Percentiles rank a stretch among this genome's conserved stretches.
phyloP scores from a whole-genome alignment of 768 basidiomycete genomes.

The Leccinellum rugosiceps region DNA sequence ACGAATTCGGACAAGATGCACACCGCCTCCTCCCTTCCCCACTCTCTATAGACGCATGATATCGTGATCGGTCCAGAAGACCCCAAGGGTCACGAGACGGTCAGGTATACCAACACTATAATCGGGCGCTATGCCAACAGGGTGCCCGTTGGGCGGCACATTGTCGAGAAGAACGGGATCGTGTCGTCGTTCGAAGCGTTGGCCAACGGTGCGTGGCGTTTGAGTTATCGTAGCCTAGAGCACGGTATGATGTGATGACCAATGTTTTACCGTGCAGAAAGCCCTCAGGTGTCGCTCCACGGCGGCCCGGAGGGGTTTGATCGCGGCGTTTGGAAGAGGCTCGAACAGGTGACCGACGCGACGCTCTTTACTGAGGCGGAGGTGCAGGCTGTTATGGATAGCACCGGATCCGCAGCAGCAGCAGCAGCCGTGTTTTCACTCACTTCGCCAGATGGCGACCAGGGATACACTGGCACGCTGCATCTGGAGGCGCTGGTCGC shows the following conservation, averaged over 20 bases:
- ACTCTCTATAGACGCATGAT: slow-evolving; percentile 58
- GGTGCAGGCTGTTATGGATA: slow-evolving; percentile 38
- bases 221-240: too few species aligned
- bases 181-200: slow-evolving; percentile 44
- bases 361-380: slow-evolving; percentile 59
- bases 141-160: slow-evolving; percentile 56
- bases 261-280: slow-evolving; percentile 33
- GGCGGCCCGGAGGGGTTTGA: slow-evolving; percentile 71
- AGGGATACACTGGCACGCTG: slow-evolving; percentile 66
- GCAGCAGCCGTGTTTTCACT: slow-evolving; percentile 52
- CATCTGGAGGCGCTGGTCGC: slow-evolving; percentile 56
- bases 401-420: slow-evolving; percentile 17
- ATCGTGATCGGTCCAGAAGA: slow-evolving; percentile 71
- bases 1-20: background rate
- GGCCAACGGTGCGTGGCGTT: slow-evolving; percentile 31
- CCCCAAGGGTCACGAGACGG: slow-evolving; percentile 51
- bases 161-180: slow-evolving; percentile 51
- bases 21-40: background rate
- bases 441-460: slow-evolving; percentile 61
- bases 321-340: slow-evolving; percentile 47
- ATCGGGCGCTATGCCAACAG: slow-evolving; percentile 74
- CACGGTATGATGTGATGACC: too few species aligned
- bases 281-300: slow-evolving; percentile 60
- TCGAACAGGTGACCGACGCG: slow-evolving; percentile 37
- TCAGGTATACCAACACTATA: slow-evolving; percentile 72